Percentiles rank a stretch among this genome's conserved stretches.
Evolutionary conservation across 208 protist species (phyloP).

Genomic region (Acanthamoeba culbertsoni): DNA sequence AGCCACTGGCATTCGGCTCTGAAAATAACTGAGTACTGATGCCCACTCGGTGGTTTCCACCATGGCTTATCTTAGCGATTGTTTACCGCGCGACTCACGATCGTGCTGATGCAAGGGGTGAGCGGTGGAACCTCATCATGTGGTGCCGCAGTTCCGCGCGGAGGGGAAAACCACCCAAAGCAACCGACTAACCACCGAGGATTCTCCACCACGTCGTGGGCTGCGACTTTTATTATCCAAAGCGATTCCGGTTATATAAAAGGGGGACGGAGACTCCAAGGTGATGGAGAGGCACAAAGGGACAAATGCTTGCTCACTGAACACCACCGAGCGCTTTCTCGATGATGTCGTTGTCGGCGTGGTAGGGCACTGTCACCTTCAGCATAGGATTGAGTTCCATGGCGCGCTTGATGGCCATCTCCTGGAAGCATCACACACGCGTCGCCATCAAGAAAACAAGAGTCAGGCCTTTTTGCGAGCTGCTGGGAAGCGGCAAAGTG

Average conservation of each 20-base stretch:
- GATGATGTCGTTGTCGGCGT: slow-evolving; percentile 63
- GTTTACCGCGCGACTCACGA: neutral
- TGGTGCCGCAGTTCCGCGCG: slow-evolving; percentile 6
- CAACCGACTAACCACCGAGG: too few species aligned
- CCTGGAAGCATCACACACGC: neutral
- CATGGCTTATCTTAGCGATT: too few species aligned
- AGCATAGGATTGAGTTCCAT: slow-evolving; percentile 81
- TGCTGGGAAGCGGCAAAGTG: neutral
- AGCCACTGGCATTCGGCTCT: slow-evolving; percentile 39
- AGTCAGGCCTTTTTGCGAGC: neutral
- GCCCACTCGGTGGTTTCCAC: neutral
- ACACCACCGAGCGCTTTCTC: slow-evolving; percentile 11
- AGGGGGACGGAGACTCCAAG: too few species aligned
- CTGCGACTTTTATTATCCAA: too few species aligned
- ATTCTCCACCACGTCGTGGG: too few species aligned
- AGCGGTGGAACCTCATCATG: slow-evolving; percentile 36
- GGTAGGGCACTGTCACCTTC: slow-evolving; percentile 80
- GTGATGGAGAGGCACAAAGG: neutral
- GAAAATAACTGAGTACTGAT: neutral
- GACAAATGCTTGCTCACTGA: neutral
- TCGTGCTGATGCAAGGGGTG: neutral
- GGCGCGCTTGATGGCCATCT: slow-evolving; percentile 64
- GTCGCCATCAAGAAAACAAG: neutral
- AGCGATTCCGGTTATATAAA: too few species aligned
- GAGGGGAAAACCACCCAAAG: too few species aligned